Conservation (phyloP, 345 rosid genomes). For the Euphorbia pulcherrima region DNA sequence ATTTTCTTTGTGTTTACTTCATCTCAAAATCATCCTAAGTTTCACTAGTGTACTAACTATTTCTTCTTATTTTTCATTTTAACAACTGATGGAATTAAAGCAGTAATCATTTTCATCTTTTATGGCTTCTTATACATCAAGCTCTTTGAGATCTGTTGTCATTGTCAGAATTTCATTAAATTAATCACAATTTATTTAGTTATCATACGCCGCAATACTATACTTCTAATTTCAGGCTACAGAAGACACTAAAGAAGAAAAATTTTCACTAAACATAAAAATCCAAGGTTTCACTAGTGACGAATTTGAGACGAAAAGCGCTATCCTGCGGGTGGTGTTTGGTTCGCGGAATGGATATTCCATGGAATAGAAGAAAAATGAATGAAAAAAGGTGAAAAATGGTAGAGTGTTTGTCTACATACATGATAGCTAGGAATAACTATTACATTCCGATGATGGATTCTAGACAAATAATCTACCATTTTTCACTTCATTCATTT, state of each 20-base stretch:
- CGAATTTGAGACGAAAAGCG: slow-evolving; percentile 19
- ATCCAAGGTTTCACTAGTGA: slow-evolving; percentile 15
- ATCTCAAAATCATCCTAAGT: neutral
- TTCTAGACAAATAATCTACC: too few species aligned
- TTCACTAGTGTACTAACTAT: neutral
- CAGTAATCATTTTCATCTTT: neutral
- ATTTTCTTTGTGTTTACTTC: neutral
- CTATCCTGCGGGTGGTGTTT: slow-evolving; percentile 51
- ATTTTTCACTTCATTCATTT: too few species aligned
- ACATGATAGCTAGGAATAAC: too few species aligned
- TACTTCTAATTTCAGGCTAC: slow-evolving; percentile 29
- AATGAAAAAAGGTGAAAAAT: too few species aligned
- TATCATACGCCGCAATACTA: neutral
- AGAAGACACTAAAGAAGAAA: slow-evolving; percentile 25
- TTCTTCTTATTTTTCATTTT: neutral
- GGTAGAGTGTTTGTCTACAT: too few species aligned
- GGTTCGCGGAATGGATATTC: too few species aligned
- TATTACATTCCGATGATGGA: too few species aligned
- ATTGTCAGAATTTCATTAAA: neutral
- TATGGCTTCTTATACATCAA: slow-evolving; percentile 33
- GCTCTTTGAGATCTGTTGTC: slow-evolving; percentile 30
- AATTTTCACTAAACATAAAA: slow-evolving; percentile 3
- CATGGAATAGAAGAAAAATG: too few species aligned
- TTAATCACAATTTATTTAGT: neutral
- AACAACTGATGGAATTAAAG: neutral